Percentiles rank a stretch among this genome's conserved stretches.
Evolutionary conservation across 1,284 basidiomycete species (phyloP).

Genomic region (Trametes polyzona): DNA sequence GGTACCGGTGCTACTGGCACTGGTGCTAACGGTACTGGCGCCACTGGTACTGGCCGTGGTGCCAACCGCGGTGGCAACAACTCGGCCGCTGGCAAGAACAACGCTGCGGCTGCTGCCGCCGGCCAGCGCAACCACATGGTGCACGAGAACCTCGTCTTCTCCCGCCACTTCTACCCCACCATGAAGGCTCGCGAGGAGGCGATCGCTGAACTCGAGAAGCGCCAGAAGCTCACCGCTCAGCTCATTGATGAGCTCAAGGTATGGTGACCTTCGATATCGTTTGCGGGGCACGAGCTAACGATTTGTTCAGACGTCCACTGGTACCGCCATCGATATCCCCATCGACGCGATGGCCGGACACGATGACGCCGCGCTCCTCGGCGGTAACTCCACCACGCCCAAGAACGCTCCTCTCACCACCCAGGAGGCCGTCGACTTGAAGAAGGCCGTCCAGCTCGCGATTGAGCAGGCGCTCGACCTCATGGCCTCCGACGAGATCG

Average conservation of each 20-base stretch:
- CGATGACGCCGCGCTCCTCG: slow-evolving; percentile 9
- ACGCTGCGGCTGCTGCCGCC: not conserved
- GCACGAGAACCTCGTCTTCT: not conserved
- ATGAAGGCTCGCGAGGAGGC: slow-evolving; percentile 6
- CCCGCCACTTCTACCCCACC: slow-evolving; percentile 11
- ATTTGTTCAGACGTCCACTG: not conserved
- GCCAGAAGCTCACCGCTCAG: slow-evolving; percentile 12
- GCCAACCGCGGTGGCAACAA: not conserved
- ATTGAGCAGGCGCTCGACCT: slow-evolving; percentile 12
- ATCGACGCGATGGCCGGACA: slow-evolving; percentile 8
- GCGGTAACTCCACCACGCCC: slow-evolving; percentile 12
- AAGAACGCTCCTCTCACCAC: not conserved
- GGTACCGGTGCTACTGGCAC: not conserved
- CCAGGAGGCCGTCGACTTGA: slow-evolving; percentile 13
- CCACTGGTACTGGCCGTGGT: not conserved
- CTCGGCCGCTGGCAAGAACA: not conserved
- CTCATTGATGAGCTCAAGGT: slow-evolving; percentile 14
- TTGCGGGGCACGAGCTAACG: not conserved
- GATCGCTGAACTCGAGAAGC: slow-evolving; percentile 6
- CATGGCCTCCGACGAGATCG: slow-evolving; percentile 6
- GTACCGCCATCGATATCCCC: slow-evolving; percentile 17
- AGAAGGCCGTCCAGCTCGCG: slow-evolving; percentile 11
- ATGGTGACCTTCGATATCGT: not conserved
- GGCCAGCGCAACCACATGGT: not conserved
- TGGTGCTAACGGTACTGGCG: not conserved